Percentiles rank a stretch among this genome's conserved stretches.
phyloP scores from a whole-genome alignment of 1,284 basidiomycete species.

The Cutaneotrichosporon dermatis region DNA sequence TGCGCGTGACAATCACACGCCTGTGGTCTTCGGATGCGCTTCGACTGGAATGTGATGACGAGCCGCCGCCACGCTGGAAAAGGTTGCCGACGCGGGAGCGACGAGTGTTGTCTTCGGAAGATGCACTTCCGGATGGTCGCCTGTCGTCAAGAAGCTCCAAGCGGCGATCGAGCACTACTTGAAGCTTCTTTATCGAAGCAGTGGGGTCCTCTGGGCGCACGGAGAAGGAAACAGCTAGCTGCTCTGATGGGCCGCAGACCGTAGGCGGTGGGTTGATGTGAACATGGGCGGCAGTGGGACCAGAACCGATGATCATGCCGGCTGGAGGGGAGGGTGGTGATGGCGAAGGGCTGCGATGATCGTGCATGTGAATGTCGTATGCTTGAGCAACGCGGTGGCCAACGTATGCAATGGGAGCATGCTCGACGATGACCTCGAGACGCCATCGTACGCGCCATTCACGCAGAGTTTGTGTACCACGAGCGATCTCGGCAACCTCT shows the following conservation, averaged over 20 bases:
- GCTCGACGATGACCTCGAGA: conserved; percentile 35
- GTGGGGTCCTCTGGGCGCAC: conserved; percentile 27
- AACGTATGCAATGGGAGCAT: conserved; percentile 37
- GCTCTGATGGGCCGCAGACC: conserved; percentile 34
- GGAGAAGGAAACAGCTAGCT: conserved; percentile 24
- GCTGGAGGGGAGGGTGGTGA: conserved; percentile 31
- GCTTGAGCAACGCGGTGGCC: conserved; percentile 29
- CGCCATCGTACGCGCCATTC: conserved; percentile 41
- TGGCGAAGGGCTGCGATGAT: conserved; percentile 24
- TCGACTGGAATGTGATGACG: neutral
- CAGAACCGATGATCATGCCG: conserved; percentile 20
- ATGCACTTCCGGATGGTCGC: neutral
- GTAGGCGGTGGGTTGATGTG: conserved; percentile 27
- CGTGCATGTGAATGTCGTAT: conserved; percentile 29
- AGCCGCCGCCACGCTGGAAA: neutral
- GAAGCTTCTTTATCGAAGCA: conserved; percentile 25
- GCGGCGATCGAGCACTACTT: conserved; percentile 30
- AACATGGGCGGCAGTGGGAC: conserved; percentile 20
- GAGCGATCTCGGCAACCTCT: conserved; percentile 22
- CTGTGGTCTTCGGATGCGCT: neutral
- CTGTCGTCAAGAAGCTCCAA: conserved; percentile 19
- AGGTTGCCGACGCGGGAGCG: conserved; percentile 8
- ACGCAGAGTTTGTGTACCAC: conserved; percentile 23
- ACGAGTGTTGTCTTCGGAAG: neutral
- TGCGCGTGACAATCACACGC: neutral